Percentiles rank a stretch among this genome's conserved stretches.
Evolutionary conservation across 805 yeast genomes (phyloP).

Genomic region (Sugiyamaella boreocaroliniensis): DNA sequence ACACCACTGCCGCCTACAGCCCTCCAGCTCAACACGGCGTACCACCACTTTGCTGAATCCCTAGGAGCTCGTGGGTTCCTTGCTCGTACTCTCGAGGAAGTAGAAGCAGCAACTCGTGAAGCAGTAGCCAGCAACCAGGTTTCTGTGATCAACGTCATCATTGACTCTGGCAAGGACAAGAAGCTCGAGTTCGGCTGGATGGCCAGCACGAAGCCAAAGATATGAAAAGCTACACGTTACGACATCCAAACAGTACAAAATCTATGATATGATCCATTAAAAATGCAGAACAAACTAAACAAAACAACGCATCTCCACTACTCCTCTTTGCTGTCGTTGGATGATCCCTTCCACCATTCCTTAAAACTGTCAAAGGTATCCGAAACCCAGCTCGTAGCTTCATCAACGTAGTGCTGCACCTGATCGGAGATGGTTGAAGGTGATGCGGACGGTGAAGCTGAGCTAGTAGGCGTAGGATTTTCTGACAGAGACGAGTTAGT

Average conservation of each 20-base stretch:
- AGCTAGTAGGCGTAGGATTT: background rate
- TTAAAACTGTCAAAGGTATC: conserved; percentile 14
- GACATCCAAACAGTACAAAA: too few species aligned
- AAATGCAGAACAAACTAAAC: too few species aligned
- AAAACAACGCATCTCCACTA: too few species aligned
- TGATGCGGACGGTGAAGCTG: background rate
- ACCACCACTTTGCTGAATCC: conserved; percentile 49
- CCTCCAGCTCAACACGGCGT: conserved; percentile 47
- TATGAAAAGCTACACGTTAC: conserved; percentile 11
- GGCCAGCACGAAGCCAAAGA: conserved; percentile 39
- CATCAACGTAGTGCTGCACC: conserved; percentile 9
- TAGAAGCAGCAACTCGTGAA: conserved; percentile 29
- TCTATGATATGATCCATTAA: too few species aligned
- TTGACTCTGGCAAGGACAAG: conserved; percentile 49
- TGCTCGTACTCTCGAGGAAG: conserved; percentile 38
- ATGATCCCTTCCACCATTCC: conserved; percentile 6
- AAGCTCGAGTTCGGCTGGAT: conserved; percentile 65
- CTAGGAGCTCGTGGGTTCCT: conserved; percentile 52
- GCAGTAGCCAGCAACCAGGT: conserved; percentile 36
- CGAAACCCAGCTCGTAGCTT: background rate
- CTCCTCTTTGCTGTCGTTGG: background rate
- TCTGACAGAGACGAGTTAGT: too few species aligned
- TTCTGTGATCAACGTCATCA: conserved; percentile 53
- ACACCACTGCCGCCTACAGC: conserved; percentile 52
- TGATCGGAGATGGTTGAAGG: conserved; percentile 8